Conservation (phyloP, 352 stramenopile species). For the Phytophthora hibernalis region DNA sequence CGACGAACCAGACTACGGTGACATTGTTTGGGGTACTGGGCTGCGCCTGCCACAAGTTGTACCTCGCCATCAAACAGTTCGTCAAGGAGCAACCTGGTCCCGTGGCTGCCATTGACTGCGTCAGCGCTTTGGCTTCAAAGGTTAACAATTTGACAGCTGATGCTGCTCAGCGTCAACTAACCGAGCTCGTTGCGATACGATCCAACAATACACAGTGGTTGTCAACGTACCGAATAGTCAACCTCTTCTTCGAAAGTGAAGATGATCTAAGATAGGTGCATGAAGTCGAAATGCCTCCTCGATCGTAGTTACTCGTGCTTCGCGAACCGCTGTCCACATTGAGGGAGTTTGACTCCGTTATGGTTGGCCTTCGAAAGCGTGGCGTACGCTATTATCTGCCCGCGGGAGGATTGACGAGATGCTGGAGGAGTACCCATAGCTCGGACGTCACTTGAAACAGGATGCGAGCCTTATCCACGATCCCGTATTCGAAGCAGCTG, state of each 20-base stretch:
- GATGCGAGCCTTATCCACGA: slow-evolving; percentile 1
- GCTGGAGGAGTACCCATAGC: background rate
- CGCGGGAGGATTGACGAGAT: background rate
- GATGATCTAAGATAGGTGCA: background rate
- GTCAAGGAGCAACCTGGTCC: background rate
- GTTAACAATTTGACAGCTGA: background rate
- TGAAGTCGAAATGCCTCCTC: slow-evolving; percentile 1
- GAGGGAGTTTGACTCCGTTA: slow-evolving; percentile 8
- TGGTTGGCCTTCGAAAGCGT: background rate
- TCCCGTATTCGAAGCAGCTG: background rate
- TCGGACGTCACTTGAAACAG: background rate
- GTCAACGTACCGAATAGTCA: slow-evolving; percentile 2
- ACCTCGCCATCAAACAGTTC: background rate
- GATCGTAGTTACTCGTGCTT: background rate
- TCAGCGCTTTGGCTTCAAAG: background rate
- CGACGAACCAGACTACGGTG: background rate
- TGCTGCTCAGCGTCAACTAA: background rate
- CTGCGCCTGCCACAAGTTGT: background rate
- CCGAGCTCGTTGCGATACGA: background rate
- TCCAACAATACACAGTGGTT: background rate
- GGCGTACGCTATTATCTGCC: background rate
- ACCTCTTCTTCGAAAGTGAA: slow-evolving; percentile 6
- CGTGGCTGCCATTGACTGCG: background rate
- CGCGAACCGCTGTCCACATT: background rate
- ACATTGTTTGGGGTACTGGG: background rate